Evolutionary conservation across 768 basidiomycete genomes (phyloP).

Genomic region (Dacryopinax spathularia): DNA sequence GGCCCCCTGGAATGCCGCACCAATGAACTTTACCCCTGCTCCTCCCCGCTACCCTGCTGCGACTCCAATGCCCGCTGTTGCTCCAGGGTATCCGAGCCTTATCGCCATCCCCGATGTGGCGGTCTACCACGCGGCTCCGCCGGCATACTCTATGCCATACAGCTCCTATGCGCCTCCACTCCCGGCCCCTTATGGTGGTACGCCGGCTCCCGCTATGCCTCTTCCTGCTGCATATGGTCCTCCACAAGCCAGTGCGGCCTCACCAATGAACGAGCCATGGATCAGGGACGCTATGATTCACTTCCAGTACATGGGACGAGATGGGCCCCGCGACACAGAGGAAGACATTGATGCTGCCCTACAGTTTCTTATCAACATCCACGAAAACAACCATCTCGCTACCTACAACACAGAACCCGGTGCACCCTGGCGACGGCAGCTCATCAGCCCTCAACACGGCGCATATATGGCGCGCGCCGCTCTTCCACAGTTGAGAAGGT

Average conservation of each 20-base stretch:
- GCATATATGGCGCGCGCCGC: neutral
- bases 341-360: neutral
- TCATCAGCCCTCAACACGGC: neutral
- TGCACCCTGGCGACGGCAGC: neutral
- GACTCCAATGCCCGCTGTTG: neutral
- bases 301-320: neutral
- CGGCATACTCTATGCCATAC: neutral
- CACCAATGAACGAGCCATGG: neutral
- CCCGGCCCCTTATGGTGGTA: neutral
- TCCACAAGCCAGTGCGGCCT: too few species aligned
- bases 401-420: neutral
- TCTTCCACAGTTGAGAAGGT: neutral
- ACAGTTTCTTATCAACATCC: neutral
- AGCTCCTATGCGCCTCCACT: neutral
- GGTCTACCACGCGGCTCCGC: neutral
- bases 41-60: neutral
- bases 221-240: too few species aligned
- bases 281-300: neutral
- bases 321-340: neutral
- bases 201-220: neutral
- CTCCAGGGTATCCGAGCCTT: neutral
- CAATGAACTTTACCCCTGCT: neutral
- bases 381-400: neutral
- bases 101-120: neutral
- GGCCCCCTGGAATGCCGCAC: neutral